These are phyloP conservation scores for Fusarium sp. DNA, from an alignment of 2,329 filamentous ascomycete genomes.

Conservation along the genomic window DNA sequence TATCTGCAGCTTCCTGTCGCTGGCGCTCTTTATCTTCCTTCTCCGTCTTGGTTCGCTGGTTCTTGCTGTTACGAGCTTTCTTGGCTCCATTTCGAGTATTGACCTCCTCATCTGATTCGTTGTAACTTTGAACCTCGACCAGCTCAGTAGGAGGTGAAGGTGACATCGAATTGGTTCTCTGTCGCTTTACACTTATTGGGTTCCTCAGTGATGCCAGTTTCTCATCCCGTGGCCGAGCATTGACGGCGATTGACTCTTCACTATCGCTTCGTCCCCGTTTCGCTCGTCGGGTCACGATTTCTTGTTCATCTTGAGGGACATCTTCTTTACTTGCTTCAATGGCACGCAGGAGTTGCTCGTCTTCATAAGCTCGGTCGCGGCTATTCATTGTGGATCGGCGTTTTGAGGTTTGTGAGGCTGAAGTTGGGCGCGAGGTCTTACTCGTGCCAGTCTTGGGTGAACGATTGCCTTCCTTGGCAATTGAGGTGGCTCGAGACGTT, in stretches of 20 bases:
- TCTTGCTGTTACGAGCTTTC: constrained; percentile 69
- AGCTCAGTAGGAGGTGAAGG: constrained; percentile 63
- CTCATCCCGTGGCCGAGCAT: constrained; percentile 29
- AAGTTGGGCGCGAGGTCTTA: constrained; percentile 65
- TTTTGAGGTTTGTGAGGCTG: constrained; percentile 69
- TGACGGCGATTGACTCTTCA: constrained; percentile 79
- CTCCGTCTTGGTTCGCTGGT: constrained; percentile 71
- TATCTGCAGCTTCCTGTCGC: constrained; percentile 77
- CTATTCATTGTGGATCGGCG: constrained; percentile 98
- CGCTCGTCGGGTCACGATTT: constrained; percentile 70
- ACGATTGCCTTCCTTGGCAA: constrained; percentile 60
- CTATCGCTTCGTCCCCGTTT: constrained; percentile 92
- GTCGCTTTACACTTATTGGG: constrained; percentile 78
- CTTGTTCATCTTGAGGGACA: constrained; percentile 59
- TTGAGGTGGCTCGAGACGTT: constrained; percentile 71
- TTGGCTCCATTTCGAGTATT: constrained; percentile 64
- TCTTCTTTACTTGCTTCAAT: constrained; percentile 96
- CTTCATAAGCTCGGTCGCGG: constrained; percentile 92
- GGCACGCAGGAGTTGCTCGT: constrained; percentile 86
- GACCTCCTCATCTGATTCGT: constrained; percentile 79
- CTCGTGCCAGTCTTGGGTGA: constrained; percentile 70
- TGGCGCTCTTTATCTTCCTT: constrained; percentile 80
- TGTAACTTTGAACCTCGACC: constrained; percentile 61
- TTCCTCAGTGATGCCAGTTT: constrained; percentile 63
- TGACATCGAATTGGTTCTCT: constrained; percentile 82